These are phyloP conservation scores for Lepidium sativum DNA, from an alignment of 345 rosid species.

Conservation along the genomic window DNA sequence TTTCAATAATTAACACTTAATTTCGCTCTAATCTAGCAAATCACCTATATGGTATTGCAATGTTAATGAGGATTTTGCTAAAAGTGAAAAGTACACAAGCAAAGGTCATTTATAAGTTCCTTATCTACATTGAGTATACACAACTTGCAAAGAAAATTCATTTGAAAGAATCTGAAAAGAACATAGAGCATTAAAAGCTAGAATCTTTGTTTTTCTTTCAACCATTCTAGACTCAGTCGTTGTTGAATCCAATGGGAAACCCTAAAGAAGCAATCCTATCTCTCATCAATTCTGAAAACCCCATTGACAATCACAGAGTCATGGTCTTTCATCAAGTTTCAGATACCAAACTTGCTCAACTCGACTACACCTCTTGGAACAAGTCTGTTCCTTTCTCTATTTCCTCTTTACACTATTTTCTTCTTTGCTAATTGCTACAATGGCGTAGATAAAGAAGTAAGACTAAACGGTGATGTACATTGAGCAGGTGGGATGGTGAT, in stretches of 20 bases:
- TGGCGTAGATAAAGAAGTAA: not conserved
- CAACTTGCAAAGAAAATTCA: too few species aligned
- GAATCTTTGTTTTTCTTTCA: not conserved
- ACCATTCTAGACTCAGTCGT: not conserved
- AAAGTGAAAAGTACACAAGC: not conserved
- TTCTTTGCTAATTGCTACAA: not conserved
- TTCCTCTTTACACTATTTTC: slow-evolving; percentile 2
- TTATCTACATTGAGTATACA: not conserved
- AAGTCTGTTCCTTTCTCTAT: slow-evolving; percentile 14
- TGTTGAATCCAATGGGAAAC: not conserved
- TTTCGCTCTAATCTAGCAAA: too few species aligned
- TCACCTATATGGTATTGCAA: not conserved
- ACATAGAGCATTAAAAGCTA: not conserved
- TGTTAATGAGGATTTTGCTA: not conserved
- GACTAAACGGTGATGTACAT: not conserved
- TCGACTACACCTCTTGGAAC: slow-evolving; percentile 24
- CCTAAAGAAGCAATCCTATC: not conserved
- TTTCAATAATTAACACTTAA: too few species aligned
- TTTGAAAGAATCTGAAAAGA: not conserved
- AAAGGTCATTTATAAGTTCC: not conserved
- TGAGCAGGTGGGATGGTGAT: slow-evolving; percentile 20
- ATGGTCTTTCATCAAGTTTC: slow-evolving; percentile 19
- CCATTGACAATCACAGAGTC: slow-evolving; percentile 19
- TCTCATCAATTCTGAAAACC: not conserved
- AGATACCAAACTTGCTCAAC: slow-evolving; percentile 11